Evolutionary conservation across 2,329 filamentous ascomycete species (phyloP).

Genomic region (Neofusicoccum cordaticola): DNA sequence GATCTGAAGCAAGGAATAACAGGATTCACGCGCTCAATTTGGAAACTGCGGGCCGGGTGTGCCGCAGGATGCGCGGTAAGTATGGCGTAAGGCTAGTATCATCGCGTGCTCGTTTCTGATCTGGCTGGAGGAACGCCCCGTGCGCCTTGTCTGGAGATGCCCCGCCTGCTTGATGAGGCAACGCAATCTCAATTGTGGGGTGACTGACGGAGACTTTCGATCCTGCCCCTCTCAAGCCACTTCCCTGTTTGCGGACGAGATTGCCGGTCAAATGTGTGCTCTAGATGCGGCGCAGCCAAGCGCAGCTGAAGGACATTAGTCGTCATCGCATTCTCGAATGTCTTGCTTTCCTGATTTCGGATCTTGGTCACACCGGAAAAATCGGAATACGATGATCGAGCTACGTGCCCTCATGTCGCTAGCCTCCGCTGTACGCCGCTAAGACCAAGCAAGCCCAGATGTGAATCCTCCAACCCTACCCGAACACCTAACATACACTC

Average conservation of each 20-base stretch:
- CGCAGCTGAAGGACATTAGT: not conserved
- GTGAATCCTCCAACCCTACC: not conserved
- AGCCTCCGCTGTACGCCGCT: not conserved
- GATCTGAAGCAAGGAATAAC: slow-evolving; percentile 12
- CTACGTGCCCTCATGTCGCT: not conserved
- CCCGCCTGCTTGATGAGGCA: not conserved
- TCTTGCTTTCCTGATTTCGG: not conserved
- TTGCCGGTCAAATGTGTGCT: no score
- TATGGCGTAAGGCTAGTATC: slow-evolving; percentile 18
- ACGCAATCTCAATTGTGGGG: not conserved
- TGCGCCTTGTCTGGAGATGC: not conserved
- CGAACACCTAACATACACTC: not conserved
- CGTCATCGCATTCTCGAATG: slow-evolving; percentile 1
- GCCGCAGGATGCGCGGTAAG: not conserved
- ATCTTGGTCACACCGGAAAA: not conserved
- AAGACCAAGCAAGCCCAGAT: not conserved
- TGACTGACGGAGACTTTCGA: not conserved
- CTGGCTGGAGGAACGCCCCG: not conserved
- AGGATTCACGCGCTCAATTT: not conserved
- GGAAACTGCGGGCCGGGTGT: not conserved
- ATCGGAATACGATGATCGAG: not conserved
- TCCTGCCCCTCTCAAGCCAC: not conserved
- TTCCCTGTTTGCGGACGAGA: not conserved
- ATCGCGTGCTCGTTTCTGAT: not conserved
- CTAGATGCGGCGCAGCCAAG: not conserved